Evolutionary conservation across 1,139 yeast genomes (phyloP), one percentile per base, ranked within the genome.

Genomic region (Hansenula sp.): DNA sequence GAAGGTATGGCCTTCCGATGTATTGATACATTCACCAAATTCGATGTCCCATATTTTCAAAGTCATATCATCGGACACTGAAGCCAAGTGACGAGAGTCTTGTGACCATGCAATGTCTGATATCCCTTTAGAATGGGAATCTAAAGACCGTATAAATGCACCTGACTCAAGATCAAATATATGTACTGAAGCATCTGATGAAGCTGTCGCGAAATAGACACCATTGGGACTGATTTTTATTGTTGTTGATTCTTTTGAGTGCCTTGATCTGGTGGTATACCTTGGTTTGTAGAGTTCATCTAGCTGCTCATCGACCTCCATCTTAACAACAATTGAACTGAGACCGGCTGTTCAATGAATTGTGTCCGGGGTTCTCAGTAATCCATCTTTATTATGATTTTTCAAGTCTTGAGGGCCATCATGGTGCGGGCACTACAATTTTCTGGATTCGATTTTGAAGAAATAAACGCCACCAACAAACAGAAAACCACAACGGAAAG

Each of bases 21-120:
- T 70, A 46, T 82, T 78, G 37, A 86, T 60, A 46, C 83, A 71
- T 50, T 74, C 74, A 4, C 74, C 76, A 46, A 68, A 70, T 33
- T 61, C 58, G 3, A 82, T 62, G 42, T 83, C 76, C 89, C 96
- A 89, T 4, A 93, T 66, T 36, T 93, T 72, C 7, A 91, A 74
- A 0, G 96, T 82, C 50, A 81, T 71, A 62, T 93, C 99, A 60
- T 93, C 98, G 0, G 96, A 84, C 1, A 85, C 93, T 0, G 96
- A 79, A 2, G 96, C 97, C 6, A 93, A 50, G 40, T 84, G 77
- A 46, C 71, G 68, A n/a, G 85, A 74, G 60, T 86, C 84, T 3
- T 93, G 91, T 0, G 93, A 79, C 79, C 90, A 93, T 29, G 76
- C 74, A 1, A 89, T 57, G 49, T 82, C 88, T 6, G 88, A 81